phyloP scores from a whole-genome alignment of 2,329 filamentous ascomycete genomes.

The Dothistroma pini region DNA sequence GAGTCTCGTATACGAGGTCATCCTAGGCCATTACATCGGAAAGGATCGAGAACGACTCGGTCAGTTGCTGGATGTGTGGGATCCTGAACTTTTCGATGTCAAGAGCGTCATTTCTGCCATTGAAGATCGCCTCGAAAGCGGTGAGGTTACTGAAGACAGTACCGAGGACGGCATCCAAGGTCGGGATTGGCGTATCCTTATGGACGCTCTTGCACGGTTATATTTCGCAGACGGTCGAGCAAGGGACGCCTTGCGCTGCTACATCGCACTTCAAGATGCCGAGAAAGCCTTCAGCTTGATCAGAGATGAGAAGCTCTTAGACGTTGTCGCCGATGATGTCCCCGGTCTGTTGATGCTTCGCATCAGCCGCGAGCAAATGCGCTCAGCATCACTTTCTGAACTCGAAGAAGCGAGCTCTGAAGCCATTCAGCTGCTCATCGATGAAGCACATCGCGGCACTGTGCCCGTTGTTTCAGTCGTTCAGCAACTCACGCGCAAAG shows the following conservation, averaged over 20 bases:
- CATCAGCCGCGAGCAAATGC: slow-evolving; percentile 68
- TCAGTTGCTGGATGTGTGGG: slow-evolving; percentile 78
- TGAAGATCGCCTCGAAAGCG: slow-evolving; percentile 74
- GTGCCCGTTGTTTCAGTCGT: slow-evolving; percentile 76
- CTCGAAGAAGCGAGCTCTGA: slow-evolving; percentile 78
- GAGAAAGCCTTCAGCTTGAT: slow-evolving; percentile 85
- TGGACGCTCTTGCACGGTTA: slow-evolving; percentile 78
- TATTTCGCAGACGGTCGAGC: slow-evolving; percentile 78
- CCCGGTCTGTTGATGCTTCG: slow-evolving; percentile 81
- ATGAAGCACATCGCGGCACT: slow-evolving; percentile 86
- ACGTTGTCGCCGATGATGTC: slow-evolving; percentile 85
- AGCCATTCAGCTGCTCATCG: slow-evolving; percentile 79
- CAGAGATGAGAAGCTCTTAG: slow-evolving; percentile 81
- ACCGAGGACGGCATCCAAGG: slow-evolving; percentile 69
- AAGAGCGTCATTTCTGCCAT: slow-evolving; percentile 69
- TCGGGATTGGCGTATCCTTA: slow-evolving; percentile 80
- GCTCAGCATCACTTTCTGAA: slow-evolving; percentile 63
- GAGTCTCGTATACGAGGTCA: slow-evolving; percentile 78
- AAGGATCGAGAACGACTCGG: slow-evolving; percentile 71
- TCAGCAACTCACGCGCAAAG: slow-evolving; percentile 65
- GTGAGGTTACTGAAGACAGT: slow-evolving; percentile 70
- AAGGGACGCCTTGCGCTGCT: slow-evolving; percentile 80
- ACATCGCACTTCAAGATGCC: slow-evolving; percentile 87
- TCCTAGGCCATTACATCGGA: slow-evolving; percentile 84
- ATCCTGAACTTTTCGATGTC: slow-evolving; percentile 77